Base-by-base conservation (phyloP, 352 stramenopile genomes). In the Phytopythium delawarense region DNA sequence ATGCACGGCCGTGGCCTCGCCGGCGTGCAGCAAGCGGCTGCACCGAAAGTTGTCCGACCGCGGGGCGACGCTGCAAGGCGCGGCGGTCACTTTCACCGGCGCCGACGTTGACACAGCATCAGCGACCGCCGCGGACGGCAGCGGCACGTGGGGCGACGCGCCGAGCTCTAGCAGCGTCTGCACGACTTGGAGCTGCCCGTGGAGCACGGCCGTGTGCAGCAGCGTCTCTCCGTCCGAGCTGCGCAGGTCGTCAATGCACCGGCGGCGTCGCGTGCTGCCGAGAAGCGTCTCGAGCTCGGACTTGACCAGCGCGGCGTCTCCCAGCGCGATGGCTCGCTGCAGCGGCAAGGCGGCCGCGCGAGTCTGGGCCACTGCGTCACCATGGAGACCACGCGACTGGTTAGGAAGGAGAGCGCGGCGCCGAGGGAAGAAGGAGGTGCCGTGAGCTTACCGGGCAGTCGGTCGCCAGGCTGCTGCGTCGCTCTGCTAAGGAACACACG, bases 181-280 rank as follows among this genome's bases (percentile, higher is more conserved):
- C 28, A 78, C 79, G 20, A 84, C 73, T 4, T 60, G 57, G 30
- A 81, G 61, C 32, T 85, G 75, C 15, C 77, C 34, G 53, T 91
- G 78, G 21, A 92, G 69, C 40, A 89, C 81, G 6, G 83, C 83
- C 0, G 73, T 84, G 51, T 92, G 83, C 40, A 92, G 69, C 21
- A 89, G 51, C 32, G 78, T 89, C 61, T 92, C 83, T 34, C 81
- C 81, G 48, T 79, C 69, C n/a, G 64, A 66, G 57, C 85, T 88
- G 44, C 70, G 69, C 23, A 59, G 25, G 4, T 46, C 52, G 39
- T 64, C 65, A 39, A 70, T 34, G 34, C 16, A 20, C 9, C 23
- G 51, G 13, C 13, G 64, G 42, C 7, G 58, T 37, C 23, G 40
- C 25, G 28, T 30, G 48, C 48, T n/a, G 34, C 21, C 12, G 44